phyloP scores from a whole-genome alignment of 169 alveolate species.

The Eimeria tenella region DNA sequence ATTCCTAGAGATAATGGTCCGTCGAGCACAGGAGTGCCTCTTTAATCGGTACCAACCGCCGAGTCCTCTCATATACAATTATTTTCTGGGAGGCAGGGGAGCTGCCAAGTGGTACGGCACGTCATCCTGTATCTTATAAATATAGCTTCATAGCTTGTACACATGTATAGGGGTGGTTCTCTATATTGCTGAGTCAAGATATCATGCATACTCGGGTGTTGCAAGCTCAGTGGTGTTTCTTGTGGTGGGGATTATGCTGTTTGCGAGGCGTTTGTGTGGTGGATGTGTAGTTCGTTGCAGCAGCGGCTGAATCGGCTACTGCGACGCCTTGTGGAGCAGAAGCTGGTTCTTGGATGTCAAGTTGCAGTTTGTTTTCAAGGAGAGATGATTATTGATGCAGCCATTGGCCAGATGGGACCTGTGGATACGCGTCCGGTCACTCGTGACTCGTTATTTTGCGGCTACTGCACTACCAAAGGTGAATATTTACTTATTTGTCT shows the following conservation, averaged over 20 bases:
- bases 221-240: background rate
- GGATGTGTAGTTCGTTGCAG: conserved; percentile 60
- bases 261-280: background rate
- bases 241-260: background rate
- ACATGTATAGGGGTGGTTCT: no score
- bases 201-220: background rate
- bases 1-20: conserved; percentile 86
- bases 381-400: conserved; percentile 74
- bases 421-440: conserved; percentile 80
- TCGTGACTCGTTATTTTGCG: conserved; percentile 78
- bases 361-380: conserved; percentile 82
- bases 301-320: conserved; percentile 76
- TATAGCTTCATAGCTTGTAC: no score
- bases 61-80: conserved; percentile 59
- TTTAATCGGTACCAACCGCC: conserved; percentile 79
- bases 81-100: conserved; percentile 75
- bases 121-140: no score
- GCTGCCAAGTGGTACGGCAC: conserved; percentile 44
- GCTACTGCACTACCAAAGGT: conserved; percentile 76
- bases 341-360: conserved; percentile 82
- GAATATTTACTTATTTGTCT: background rate
- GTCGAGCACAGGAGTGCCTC: conserved; percentile 85
- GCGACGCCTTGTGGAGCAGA: conserved; percentile 53
- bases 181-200: no score
- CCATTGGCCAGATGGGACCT: conserved; percentile 85